Evolutionary conservation across 768 basidiomycete species (phyloP).

Genomic region (Tulasnella sp.): DNA sequence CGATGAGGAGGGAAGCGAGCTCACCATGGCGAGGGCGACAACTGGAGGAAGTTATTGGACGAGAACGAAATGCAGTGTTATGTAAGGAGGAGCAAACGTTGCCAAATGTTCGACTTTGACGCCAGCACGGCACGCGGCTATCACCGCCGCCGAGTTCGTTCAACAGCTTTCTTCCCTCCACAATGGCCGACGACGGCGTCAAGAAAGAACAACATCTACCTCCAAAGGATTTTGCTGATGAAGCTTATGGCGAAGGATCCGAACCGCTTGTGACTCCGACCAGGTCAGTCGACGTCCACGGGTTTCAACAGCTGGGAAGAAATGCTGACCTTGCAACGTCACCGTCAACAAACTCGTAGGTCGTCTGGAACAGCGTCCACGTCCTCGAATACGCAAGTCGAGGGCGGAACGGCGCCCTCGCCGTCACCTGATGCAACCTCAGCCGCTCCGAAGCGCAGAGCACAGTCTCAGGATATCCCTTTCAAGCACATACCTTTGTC

Average conservation of each 20-base stretch:
- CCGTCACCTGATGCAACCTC: not conserved
- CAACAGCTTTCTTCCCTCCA: not conserved
- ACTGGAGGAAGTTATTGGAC: constrained; percentile 4
- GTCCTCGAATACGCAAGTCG: not conserved
- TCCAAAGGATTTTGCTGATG: not conserved
- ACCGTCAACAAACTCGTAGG: not conserved
- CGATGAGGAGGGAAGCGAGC: not conserved
- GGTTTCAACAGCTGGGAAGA: not conserved
- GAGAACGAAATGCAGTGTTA: not conserved
- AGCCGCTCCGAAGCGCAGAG: not conserved
- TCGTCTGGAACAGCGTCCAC: not conserved
- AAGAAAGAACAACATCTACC: not conserved
- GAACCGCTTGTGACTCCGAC: not conserved
- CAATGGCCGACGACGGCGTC: not conserved
- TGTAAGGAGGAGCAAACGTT: not conserved
- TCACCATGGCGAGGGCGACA: not conserved
- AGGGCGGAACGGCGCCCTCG: not conserved
- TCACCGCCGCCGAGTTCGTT: not conserved
- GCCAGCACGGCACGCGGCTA: not conserved
- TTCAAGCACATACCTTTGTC: not conserved
- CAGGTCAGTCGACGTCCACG: not conserved
- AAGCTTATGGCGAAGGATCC: not conserved
- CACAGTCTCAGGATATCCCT: not conserved
- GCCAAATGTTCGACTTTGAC: not conserved
- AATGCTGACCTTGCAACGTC: not conserved